Base-by-base conservation (phyloP, 2,329 filamentous ascomycete genomes). In the Pseudocercospora musae region DNA sequence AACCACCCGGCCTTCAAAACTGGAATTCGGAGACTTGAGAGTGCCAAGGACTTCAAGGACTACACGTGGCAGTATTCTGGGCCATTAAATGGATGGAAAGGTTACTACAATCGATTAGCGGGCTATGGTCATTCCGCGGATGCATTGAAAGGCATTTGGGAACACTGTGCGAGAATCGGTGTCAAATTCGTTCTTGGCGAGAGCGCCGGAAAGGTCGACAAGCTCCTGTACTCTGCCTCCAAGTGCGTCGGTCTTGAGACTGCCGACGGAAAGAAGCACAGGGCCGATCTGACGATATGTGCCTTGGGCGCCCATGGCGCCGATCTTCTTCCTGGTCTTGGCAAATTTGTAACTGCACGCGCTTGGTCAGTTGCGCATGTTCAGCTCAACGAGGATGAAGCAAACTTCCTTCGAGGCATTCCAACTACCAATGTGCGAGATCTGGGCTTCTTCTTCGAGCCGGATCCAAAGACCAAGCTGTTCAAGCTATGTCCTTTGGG, bases 391-490 rank as follows among this genome's bases (percentile, higher is more conserved):
- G 78, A 82, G 5, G 78, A 80, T 0, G 86, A 89, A 71, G 80
- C 82, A 0, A 78, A 80, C 2, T 75, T 74, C 4, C 79, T 89
- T 0, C 79, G 81, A 1, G 83, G 83, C 2, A 84, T 88, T 10
- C 86, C 86, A 0, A 83, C 87, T 0, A 85, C 82, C 0, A 86
- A 87, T 57, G 82, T 82, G 1, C 80, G 86, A 1, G 86, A 88
- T 63, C 75, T 88, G 0, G 85, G 85, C 0, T 88, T 88, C 77
- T 85, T 87, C 74, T 88, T 88, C 61, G 86, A 88, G 71, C 85
- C 86, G 0, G 86, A 88, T 65, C 81, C 79, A 0, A 78, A 79
- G 63, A 87, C 85, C 0, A 80, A 81, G 21, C 72, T 87, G 4
- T 74, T 88, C 48, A 88, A 89, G 74, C 69, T 89, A 9, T 87